Evolutionary conservation across 257 asterid genomes (phyloP), one percentile per base, ranked within the genome.

Genomic region (Lithospermum erythrorhizon): DNA sequence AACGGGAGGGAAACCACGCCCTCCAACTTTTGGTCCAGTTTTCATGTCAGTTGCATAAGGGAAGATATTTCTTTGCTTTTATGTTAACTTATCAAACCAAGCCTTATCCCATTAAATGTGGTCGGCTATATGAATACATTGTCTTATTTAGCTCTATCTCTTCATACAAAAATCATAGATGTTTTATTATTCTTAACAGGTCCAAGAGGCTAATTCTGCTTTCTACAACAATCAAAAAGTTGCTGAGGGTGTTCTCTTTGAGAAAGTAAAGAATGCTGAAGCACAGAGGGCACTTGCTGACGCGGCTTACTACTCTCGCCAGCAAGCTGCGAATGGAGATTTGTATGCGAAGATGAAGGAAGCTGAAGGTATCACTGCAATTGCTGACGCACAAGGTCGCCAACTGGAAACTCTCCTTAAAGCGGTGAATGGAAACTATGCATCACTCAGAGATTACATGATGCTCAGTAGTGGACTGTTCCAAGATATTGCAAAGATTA

Each of bases 251-350:
- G 23, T 21, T 58, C 62, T 58, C 7, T 58, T 21, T 30, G 41
- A 58, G 19, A 58, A 58, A 1, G 45, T 21, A 18, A 58, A 58
- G 29, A 19, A 24, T 7, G 41, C 62, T 21, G 37, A 58, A 58
- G 62, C 62, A n/a, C 62, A 58, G 47, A 58, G 27, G 35, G 45
- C 62, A 24, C 7, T 21, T 15, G 62, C 62, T 2, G 37, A 58
- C 3, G 62, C 62, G 22, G 41, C 62, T 58, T 58, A 6, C 19
- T 58, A 58, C 29, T 17, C 56, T 17, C 56, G 56, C 22, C 56
- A 53, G 22, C 56, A 53, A 53, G 22, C 21, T 21, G 22, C 22
- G 5, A 21, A 53, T 21, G 56, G 56, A 8, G 56, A 53, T 3
- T 18, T 53, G 22, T 53, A 53, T 11, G 56, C 56, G 10, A 53